These are phyloP conservation scores for Exophiala bonariae DNA, from an alignment of 2,329 filamentous ascomycete species.

Conservation along the genomic window DNA sequence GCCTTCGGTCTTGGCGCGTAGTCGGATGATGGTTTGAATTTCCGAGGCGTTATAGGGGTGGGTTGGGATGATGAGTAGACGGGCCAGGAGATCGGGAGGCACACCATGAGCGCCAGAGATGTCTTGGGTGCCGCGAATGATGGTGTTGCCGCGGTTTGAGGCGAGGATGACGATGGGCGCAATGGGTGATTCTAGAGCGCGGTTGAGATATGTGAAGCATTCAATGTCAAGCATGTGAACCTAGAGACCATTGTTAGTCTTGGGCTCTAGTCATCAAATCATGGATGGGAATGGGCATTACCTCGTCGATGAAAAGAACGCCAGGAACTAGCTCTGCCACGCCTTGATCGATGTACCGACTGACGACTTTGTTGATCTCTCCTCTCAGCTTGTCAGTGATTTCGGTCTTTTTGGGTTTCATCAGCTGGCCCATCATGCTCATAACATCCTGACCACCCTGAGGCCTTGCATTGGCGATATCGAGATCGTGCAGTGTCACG, in stretches of 20 bases:
- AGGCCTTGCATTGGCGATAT: conserved; percentile 90
- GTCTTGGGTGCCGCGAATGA: conserved; percentile 80
- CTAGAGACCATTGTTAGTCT: too few species aligned
- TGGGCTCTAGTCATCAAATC: too few species aligned
- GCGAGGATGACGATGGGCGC: conserved; percentile 96
- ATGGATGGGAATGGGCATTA: conserved; percentile 45
- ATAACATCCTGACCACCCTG: conserved; percentile 99
- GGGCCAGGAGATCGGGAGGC: conserved; percentile 87
- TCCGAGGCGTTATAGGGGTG: conserved; percentile 84
- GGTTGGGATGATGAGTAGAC: conserved; percentile 93
- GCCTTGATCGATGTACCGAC: conserved; percentile 97
- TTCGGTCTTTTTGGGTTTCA: conserved; percentile 99
- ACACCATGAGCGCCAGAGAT: conserved; percentile 88
- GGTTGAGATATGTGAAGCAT: conserved; percentile 98
- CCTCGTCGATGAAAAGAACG: conserved; percentile 97
- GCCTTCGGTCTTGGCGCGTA: conserved; percentile 79
- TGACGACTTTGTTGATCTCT: conserved; percentile 99
- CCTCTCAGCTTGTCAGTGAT: conserved; percentile 94
- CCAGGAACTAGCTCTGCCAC: conserved; percentile 97
- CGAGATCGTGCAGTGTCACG: conserved; percentile 93
- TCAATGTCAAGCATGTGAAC: conserved; percentile 99
- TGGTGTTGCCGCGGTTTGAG: conserved; percentile 91
- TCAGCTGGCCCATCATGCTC: conserved; percentile 99
- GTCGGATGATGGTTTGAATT: conserved; percentile 87
- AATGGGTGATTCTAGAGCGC: conserved; percentile 91